Evolutionary conservation across 148 eudicot species (phyloP).

Genomic region (Chenopodium suecicum): DNA sequence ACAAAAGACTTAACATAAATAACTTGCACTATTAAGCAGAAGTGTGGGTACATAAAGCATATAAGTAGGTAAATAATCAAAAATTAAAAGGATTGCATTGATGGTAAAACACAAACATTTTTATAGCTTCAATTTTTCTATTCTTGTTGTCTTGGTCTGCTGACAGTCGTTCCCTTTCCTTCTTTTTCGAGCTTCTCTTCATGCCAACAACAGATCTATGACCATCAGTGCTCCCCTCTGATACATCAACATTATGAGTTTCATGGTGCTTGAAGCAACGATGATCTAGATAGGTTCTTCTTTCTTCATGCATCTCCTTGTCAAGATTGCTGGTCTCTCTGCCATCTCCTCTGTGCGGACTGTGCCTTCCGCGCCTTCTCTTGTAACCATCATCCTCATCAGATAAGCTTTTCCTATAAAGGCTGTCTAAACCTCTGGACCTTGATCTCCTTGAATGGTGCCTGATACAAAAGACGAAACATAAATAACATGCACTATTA

Average conservation of each 20-base stretch:
- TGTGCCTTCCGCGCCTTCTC: constrained; percentile 21
- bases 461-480: constrained; percentile 23
- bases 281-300: constrained; percentile 24
- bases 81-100: neutral
- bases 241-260: constrained; percentile 28
- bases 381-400: constrained; percentile 45
- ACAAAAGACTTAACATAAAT: constrained; percentile 10
- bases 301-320: constrained; percentile 22
- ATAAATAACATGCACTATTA: neutral
- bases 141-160: constrained; percentile 13
- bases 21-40: neutral
- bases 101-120: neutral
- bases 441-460: constrained; percentile 44
- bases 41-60: neutral
- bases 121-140: neutral
- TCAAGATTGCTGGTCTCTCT: constrained; percentile 28
- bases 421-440: constrained; percentile 49
- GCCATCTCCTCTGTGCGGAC: constrained; percentile 27
- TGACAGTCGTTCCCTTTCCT: constrained; percentile 11
- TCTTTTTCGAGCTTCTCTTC: constrained; percentile 23
- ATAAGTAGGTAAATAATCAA: no score
- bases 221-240: constrained; percentile 16
- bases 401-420: constrained; percentile 39
- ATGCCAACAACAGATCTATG: neutral
- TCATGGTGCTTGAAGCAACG: constrained; percentile 21